Percentiles rank a stretch among this genome's conserved stretches.
Conservation (phyloP, 2,329 filamentous ascomycete species). For the Aspergillus intermedius region DNA sequence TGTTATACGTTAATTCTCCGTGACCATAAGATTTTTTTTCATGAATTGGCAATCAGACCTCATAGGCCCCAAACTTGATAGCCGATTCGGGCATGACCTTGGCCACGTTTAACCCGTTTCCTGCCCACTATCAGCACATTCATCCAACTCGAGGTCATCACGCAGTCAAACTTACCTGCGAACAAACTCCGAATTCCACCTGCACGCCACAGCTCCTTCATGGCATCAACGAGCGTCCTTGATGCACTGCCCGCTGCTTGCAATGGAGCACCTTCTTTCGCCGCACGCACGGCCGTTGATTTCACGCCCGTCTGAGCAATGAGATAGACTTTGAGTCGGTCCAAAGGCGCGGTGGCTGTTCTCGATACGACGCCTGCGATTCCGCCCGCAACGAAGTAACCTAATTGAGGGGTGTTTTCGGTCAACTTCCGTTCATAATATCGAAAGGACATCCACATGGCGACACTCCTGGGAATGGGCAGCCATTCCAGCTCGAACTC, state of each 20-base stretch:
- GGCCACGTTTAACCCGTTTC: conserved; percentile 90
- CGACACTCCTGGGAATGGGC: conserved; percentile 34
- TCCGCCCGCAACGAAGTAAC: conserved; percentile 95
- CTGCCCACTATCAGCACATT: conserved; percentile 41
- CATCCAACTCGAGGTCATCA: not conserved
- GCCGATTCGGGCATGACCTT: conserved; percentile 99
- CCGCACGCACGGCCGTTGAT: conserved; percentile 55
- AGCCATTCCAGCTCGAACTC: conserved; percentile 38
- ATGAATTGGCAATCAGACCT: conserved; percentile 45
- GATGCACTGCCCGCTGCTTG: conserved; percentile 59
- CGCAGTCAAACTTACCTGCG: conserved; percentile 59
- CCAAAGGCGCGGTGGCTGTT: conserved; percentile 90
- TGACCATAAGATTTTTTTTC: not conserved
- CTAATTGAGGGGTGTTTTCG: conserved; percentile 51
- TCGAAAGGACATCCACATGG: conserved; percentile 39
- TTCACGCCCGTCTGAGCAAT: conserved; percentile 75
- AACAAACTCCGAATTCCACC: conserved; percentile 87
- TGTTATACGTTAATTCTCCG: conserved; percentile 24
- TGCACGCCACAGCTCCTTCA: conserved; percentile 72
- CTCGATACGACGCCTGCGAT: conserved; percentile 90
- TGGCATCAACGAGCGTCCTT: conserved; percentile 64
- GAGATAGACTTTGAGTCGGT: conserved; percentile 94
- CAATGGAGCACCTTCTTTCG: conserved; percentile 63
- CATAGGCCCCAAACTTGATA: conserved; percentile 96
- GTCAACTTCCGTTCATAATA: conserved; percentile 42